These are phyloP conservation scores for Teratosphaeria epicoccoides DNA, from an alignment of 2,329 filamentous ascomycete species.

Conservation along the genomic window DNA sequence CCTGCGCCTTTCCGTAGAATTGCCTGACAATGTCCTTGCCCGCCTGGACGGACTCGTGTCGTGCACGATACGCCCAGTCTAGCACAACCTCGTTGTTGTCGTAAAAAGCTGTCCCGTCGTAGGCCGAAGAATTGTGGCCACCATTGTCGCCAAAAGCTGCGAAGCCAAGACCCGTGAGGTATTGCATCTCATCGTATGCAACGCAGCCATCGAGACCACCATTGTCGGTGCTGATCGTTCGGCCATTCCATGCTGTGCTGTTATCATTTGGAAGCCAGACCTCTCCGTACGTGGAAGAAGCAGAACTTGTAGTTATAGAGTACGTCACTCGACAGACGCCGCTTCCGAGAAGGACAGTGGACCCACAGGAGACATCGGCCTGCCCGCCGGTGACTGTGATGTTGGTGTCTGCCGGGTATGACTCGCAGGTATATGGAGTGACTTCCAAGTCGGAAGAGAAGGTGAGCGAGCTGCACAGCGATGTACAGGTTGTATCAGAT, in stretches of 20 bases:
- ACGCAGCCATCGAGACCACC: slow-evolving; percentile 26
- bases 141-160: slow-evolving; percentile 26
- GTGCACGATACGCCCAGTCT: slow-evolving; percentile 25
- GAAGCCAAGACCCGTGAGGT: slow-evolving; percentile 23
- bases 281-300: slow-evolving; percentile 34
- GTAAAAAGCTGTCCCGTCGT: slow-evolving; percentile 20
- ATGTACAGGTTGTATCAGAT: slow-evolving; percentile 6
- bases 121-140: slow-evolving; percentile 24
- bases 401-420: slow-evolving; percentile 14
- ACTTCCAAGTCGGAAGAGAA: slow-evolving; percentile 12
- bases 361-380: slow-evolving; percentile 14
- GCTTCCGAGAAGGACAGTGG: slow-evolving; percentile 11
- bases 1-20: slow-evolving; percentile 30
- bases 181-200: slow-evolving; percentile 23
- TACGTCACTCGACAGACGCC: slow-evolving; percentile 34
- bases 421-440: slow-evolving; percentile 14
- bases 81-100: slow-evolving; percentile 21
- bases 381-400: slow-evolving; percentile 16
- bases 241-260: slow-evolving; percentile 22
- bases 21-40: slow-evolving; percentile 24
- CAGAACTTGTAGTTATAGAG: slow-evolving; percentile 29
- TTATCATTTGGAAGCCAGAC: slow-evolving; percentile 33
- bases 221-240: slow-evolving; percentile 27
- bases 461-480: slow-evolving; percentile 14
- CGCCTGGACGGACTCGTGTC: slow-evolving; percentile 22